Evolutionary conservation across 2,329 filamentous ascomycete species (phyloP).

Genomic region (Penicillium sp.): DNA sequence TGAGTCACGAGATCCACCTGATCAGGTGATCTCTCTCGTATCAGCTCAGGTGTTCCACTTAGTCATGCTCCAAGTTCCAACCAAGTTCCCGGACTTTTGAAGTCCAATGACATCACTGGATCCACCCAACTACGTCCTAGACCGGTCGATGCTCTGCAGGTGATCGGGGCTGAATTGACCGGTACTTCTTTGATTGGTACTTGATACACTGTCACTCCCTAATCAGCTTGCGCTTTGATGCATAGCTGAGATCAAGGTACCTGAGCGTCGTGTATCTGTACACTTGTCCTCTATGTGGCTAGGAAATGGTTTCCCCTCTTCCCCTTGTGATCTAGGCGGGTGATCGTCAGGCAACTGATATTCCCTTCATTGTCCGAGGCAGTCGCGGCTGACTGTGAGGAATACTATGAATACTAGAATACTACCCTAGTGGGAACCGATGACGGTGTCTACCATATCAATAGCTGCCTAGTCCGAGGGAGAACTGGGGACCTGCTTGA

Average conservation of each 20-base stretch:
- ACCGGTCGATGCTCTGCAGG: conserved; percentile 29
- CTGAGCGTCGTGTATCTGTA: not conserved
- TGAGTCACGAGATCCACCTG: conserved; percentile 7
- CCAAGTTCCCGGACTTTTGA: conserved; percentile 5
- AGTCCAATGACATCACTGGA: conserved; percentile 25
- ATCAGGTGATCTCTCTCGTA: conserved; percentile 16
- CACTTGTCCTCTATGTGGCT: not conserved
- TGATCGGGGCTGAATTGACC: conserved; percentile 12
- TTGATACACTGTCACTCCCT: not conserved
- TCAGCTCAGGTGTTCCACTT: conserved; percentile 3
- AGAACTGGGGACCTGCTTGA: conserved; percentile 15
- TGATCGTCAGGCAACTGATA: conserved; percentile 23
- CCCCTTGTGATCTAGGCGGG: conserved; percentile 13
- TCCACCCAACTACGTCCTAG: conserved; percentile 24
- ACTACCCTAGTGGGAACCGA: not conserved
- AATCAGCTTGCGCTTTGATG: not conserved
- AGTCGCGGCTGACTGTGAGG: not conserved
- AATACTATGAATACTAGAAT: not conserved
- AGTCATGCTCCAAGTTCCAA: not conserved
- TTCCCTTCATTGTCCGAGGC: not conserved
- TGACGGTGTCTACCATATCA: conserved; percentile 5
- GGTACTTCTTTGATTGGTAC: not conserved
- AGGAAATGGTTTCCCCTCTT: conserved; percentile 13
- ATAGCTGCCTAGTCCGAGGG: conserved; percentile 8
- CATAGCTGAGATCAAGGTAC: not conserved